Percentiles rank a stretch among this genome's conserved stretches.
phyloP scores from a whole-genome alignment of 352 stramenopile species.

The Phytophthora brassicae region DNA sequence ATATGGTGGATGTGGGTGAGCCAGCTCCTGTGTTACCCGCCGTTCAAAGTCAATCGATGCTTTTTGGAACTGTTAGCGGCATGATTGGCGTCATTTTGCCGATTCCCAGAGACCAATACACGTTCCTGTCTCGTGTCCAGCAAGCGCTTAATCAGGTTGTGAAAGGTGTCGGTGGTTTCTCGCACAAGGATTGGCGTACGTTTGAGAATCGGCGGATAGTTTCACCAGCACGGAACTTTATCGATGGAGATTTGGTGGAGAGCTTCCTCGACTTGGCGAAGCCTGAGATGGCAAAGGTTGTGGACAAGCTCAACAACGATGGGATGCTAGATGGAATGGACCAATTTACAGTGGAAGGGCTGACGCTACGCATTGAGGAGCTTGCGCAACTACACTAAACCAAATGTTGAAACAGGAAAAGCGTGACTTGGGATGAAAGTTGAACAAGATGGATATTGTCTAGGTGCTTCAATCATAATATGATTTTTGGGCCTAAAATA shows the following conservation, averaged over 20 bases:
- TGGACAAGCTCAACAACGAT: constrained; percentile 92
- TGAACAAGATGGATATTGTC: neutral
- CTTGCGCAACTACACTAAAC: constrained; percentile 72
- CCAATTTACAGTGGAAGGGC: constrained; percentile 63
- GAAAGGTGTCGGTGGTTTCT: constrained; percentile 91
- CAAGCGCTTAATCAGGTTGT: constrained; percentile 88
- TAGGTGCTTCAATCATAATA: constrained; percentile 14
- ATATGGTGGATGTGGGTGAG: constrained; percentile 58
- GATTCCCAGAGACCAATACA: constrained; percentile 90
- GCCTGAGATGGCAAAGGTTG: constrained; percentile 87
- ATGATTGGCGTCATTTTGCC: constrained; percentile 94
- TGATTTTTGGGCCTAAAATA: constrained; percentile 24
- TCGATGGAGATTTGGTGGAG: constrained; percentile 96
- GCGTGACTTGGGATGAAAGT: neutral
- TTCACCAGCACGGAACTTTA: constrained; percentile 91
- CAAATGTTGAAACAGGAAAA: constrained; percentile 4
- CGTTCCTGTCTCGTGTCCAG: constrained; percentile 91
- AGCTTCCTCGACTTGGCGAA: constrained; percentile 94
- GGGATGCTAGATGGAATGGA: constrained; percentile 66
- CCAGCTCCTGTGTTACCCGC: constrained; percentile 5
- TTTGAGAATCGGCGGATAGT: constrained; percentile 90
- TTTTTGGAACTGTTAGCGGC: constrained; percentile 96
- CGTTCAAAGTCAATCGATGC: constrained; percentile 54
- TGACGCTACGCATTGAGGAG: constrained; percentile 77
- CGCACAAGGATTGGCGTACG: constrained; percentile 92